These are phyloP conservation scores for Ogataea trehalophila DNA, from an alignment of 805 yeast genomes.

Conservation along the genomic window DNA sequence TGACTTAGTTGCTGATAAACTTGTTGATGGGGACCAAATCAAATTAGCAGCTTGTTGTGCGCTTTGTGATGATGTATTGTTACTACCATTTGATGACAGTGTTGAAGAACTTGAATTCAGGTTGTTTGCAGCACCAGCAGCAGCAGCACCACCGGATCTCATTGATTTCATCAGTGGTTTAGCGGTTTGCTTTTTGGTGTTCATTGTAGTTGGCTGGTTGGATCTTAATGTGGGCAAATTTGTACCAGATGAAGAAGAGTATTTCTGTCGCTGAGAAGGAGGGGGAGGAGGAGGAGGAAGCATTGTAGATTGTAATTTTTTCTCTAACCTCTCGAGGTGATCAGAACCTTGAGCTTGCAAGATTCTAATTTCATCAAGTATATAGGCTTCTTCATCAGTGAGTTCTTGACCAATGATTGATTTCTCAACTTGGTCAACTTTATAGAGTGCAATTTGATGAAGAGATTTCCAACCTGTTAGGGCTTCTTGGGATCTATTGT, in stretches of 20 bases:
- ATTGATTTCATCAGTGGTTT: slow-evolving; percentile 21
- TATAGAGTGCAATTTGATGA: slow-evolving; percentile 56
- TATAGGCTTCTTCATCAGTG: slow-evolving; percentile 41
- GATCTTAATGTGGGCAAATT: slow-evolving; percentile 27
- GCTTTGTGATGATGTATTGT: slow-evolving; percentile 8
- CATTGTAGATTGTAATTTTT: slow-evolving; percentile 10
- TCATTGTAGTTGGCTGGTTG: slow-evolving; percentile 27
- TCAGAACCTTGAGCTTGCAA: slow-evolving; percentile 32
- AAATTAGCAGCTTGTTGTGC: slow-evolving; percentile 34
- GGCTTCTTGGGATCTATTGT: slow-evolving; percentile 47
- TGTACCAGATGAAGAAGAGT: slow-evolving; percentile 13
- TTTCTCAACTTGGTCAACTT: slow-evolving; percentile 50
- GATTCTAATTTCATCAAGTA: slow-evolving; percentile 36
- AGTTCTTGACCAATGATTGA: slow-evolving; percentile 28
- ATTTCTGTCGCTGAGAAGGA: slow-evolving; percentile 2
- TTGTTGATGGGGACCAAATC: slow-evolving; percentile 34
- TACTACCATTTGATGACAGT: neutral
- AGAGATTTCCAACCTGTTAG: slow-evolving; percentile 69
- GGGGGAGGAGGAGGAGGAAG: neutral
- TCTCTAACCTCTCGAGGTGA: slow-evolving; percentile 36
- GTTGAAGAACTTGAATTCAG: neutral
- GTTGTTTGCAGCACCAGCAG: slow-evolving; percentile 4
- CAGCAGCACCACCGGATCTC: slow-evolving; percentile 13
- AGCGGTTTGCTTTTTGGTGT: slow-evolving; percentile 16
- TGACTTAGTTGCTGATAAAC: slow-evolving; percentile 23